A percentile compares a stretch with the other conserved stretches of the same genome.
Conservation (phyloP, 441 rosid species). For the Manihot esculenta region DNA sequence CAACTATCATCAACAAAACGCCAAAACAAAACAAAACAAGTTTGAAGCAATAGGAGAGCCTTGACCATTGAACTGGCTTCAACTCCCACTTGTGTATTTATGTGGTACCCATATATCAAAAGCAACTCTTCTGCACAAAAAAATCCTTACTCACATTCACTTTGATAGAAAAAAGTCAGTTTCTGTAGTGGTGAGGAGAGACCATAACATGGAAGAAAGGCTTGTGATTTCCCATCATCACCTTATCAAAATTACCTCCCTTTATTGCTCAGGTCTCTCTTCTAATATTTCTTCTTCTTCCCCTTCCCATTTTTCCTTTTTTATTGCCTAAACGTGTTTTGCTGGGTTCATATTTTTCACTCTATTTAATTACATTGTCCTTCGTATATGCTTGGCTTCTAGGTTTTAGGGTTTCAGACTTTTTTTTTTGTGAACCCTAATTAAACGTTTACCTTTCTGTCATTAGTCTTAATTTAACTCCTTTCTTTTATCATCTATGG, state of each 20-base stretch:
- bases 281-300: background rate
- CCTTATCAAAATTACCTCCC: background rate
- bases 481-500: too few relatives aligned
- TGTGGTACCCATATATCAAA: too few relatives aligned
- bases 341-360: background rate
- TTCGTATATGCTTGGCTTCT: background rate
- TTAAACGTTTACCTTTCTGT: background rate
- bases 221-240: background rate
- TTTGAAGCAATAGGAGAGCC: too few relatives aligned
- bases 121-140: too few relatives aligned
- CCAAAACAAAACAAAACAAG: background rate
- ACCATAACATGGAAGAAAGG: background rate
- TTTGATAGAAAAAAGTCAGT: too few relatives aligned
- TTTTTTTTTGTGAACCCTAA: background rate
- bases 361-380: background rate
- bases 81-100: too few relatives aligned
- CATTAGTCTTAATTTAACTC: background rate
- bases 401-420: background rate
- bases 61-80: too few relatives aligned
- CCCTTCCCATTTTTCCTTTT: too few relatives aligned
- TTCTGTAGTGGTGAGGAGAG: background rate
- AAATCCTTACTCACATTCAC: too few relatives aligned
- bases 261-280: background rate
- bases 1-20: background rate
- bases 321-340: background rate